Evolutionary conservation across 352 stramenopile species (phyloP).

Genomic region (Phytophthora ramorum): DNA sequence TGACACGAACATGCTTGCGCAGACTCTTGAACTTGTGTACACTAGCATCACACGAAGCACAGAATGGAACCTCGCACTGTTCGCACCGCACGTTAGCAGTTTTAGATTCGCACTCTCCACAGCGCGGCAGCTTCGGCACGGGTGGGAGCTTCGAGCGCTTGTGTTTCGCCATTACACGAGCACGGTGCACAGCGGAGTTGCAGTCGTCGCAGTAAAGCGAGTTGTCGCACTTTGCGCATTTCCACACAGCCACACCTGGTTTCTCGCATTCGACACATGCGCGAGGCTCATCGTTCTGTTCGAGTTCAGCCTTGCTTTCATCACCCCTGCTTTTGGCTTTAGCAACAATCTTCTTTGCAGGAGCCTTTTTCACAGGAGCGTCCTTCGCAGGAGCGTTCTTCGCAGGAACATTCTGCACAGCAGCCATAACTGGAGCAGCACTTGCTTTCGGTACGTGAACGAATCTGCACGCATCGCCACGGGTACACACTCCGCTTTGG

Average conservation of each 20-base stretch:
- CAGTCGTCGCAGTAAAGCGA: slow-evolving; percentile 73
- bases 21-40: slow-evolving; percentile 84
- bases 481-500: slow-evolving; percentile 54
- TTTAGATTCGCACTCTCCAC: slow-evolving; percentile 60
- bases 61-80: slow-evolving; percentile 70
- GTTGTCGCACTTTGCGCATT: slow-evolving; percentile 65
- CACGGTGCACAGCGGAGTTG: slow-evolving; percentile 57
- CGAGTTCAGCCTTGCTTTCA: slow-evolving; percentile 9
- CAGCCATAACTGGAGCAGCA: not conserved
- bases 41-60: slow-evolving; percentile 55
- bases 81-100: slow-evolving; percentile 51
- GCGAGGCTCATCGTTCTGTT: slow-evolving; percentile 30
- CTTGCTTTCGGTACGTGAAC: slow-evolving; percentile 35
- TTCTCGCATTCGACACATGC: slow-evolving; percentile 78
- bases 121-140: slow-evolving; percentile 37
- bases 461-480: slow-evolving; percentile 60
- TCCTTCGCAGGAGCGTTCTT: not conserved
- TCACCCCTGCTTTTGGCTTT: slow-evolving; percentile 5
- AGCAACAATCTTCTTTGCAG: slow-evolving; percentile 5
- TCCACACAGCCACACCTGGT: slow-evolving; percentile 46
- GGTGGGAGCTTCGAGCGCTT: slow-evolving; percentile 48
- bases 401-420: slow-evolving; percentile 7
- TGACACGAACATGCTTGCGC: slow-evolving; percentile 49
- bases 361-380: not conserved
- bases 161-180: slow-evolving; percentile 74